Evolutionary conservation across 2,329 filamentous ascomycete genomes (phyloP).

Genomic region (Aspergillus spinulosporus): DNA sequence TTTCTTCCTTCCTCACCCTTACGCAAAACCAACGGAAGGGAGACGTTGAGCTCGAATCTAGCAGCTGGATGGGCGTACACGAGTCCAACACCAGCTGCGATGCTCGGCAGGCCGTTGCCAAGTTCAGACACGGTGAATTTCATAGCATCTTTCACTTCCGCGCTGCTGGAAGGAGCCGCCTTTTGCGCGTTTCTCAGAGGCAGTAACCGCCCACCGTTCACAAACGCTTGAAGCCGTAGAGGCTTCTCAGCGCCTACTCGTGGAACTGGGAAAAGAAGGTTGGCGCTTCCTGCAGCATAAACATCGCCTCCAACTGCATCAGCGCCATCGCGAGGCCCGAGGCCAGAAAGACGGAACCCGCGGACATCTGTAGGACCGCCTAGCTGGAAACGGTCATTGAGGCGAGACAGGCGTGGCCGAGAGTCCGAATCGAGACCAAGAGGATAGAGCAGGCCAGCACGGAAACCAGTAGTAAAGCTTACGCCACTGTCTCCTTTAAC

Average conservation of each 20-base stretch:
- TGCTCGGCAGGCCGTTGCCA: slow-evolving; percentile 73
- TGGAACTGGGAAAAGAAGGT: slow-evolving; percentile 81
- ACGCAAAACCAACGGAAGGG: slow-evolving; percentile 76
- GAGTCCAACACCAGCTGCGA: slow-evolving; percentile 82
- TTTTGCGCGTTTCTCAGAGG: slow-evolving; percentile 63
- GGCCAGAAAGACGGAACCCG: slow-evolving; percentile 84
- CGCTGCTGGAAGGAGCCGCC: slow-evolving; percentile 49
- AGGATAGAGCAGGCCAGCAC: slow-evolving; percentile 81
- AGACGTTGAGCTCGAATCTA: slow-evolving; percentile 94
- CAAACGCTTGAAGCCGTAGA: slow-evolving; percentile 82
- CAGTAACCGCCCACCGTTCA: slow-evolving; percentile 84
- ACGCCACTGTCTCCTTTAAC: slow-evolving; percentile 71
- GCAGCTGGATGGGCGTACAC: slow-evolving; percentile 95
- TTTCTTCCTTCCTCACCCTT: slow-evolving; percentile 86
- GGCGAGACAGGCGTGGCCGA: slow-evolving; percentile 66
- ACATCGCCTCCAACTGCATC: slow-evolving; percentile 91
- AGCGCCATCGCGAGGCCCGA: slow-evolving; percentile 81
- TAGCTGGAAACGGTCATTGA: slow-evolving; percentile 94
- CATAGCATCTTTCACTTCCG: slow-evolving; percentile 48
- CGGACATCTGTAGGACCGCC: slow-evolving; percentile 93
- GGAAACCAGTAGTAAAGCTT: slow-evolving; percentile 77
- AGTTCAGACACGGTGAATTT: slow-evolving; percentile 68
- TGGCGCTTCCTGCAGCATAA: slow-evolving; percentile 85
- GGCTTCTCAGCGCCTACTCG: slow-evolving; percentile 78
- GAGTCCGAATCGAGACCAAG: slow-evolving; percentile 62